These are phyloP conservation scores for Xylariaceae sp. DNA, from an alignment of 2,329 filamentous ascomycete genomes.

Conservation along the genomic window DNA sequence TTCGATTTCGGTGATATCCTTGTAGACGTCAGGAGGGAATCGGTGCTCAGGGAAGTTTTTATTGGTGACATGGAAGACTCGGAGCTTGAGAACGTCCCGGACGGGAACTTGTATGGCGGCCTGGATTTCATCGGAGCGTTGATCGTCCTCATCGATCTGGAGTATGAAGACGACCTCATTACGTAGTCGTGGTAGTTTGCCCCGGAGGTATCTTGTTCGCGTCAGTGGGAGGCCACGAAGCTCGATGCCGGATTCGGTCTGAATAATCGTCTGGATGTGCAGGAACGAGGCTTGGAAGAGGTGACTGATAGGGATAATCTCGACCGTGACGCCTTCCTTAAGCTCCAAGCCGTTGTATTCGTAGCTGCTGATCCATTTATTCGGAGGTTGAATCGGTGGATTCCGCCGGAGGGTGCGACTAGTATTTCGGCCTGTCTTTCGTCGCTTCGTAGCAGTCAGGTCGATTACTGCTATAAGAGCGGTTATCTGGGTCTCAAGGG, in stretches of 20 bases:
- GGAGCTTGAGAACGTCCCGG: slow-evolving; percentile 22
- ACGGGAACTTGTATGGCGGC: slow-evolving; percentile 34
- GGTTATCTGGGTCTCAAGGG: slow-evolving; percentile 16
- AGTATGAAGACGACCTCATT: slow-evolving; percentile 37
- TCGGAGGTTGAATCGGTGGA: slow-evolving; percentile 1
- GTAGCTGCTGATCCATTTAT: slow-evolving; percentile 7
- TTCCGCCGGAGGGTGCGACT: slow-evolving; percentile 14
- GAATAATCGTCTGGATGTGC: slow-evolving; percentile 27
- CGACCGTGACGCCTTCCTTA: slow-evolving; percentile 21
- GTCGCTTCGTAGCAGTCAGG: slow-evolving; percentile 20
- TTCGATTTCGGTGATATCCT: slow-evolving; percentile 31
- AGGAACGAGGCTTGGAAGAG: slow-evolving; percentile 31
- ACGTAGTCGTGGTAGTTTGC: slow-evolving; percentile 31
- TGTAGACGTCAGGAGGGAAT: slow-evolving; percentile 17
- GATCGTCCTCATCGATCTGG: slow-evolving; percentile 31
- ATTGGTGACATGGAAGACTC: slow-evolving; percentile 39
- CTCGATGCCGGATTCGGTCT: slow-evolving; percentile 14
- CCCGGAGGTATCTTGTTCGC: slow-evolving; percentile 32
- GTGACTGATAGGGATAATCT: slow-evolving; percentile 16
- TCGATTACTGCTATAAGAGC: slow-evolving; percentile 33
- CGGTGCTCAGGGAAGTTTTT: slow-evolving; percentile 35
- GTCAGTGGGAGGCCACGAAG: slow-evolving; percentile 37
- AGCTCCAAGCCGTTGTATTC: slow-evolving; percentile 19
- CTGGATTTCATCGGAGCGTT: slow-evolving; percentile 28
- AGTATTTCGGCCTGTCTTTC: neutral